These are phyloP conservation scores for Fusarium odoratissimum DNA, from an alignment of 2,329 filamentous ascomycete species.

Conservation along the genomic window DNA sequence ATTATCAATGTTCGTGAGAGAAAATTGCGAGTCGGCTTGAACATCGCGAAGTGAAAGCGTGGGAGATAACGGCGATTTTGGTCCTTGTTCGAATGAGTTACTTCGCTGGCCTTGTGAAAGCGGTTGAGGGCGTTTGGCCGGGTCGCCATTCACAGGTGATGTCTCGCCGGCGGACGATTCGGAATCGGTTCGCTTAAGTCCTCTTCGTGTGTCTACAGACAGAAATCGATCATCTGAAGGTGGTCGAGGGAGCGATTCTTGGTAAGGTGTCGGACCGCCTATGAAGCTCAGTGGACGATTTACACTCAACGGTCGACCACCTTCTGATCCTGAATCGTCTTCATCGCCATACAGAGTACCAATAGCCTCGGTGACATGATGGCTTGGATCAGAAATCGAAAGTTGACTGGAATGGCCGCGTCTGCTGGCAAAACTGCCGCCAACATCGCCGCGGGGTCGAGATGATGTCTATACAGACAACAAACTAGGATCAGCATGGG, in stretches of 20 bases:
- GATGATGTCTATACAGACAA: conserved; percentile 63
- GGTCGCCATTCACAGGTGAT: conserved; percentile 48
- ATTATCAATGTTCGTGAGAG: conserved; percentile 90
- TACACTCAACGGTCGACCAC: conserved; percentile 73
- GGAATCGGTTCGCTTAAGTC: conserved; percentile 59
- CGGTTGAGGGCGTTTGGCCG: conserved; percentile 57
- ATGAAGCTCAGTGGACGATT: conserved; percentile 81
- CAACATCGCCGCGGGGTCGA: conserved; percentile 65
- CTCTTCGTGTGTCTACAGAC: conserved; percentile 53
- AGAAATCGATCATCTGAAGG: conserved; percentile 48
- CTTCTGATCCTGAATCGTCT: conserved; percentile 69
- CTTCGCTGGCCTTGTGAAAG: conserved; percentile 56
- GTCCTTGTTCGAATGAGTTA: conserved; percentile 55
- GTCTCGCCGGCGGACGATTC: conserved; percentile 54
- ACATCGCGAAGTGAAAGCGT: conserved; percentile 65
- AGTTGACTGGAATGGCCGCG: conserved; percentile 69
- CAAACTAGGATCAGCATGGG: conserved; percentile 40
- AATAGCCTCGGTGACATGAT: conserved; percentile 95
- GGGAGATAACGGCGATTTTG: conserved; percentile 62
- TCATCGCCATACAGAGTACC: conserved; percentile 88
- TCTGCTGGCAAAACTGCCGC: conserved; percentile 67
- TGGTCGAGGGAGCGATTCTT: conserved; percentile 59
- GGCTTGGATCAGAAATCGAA: conserved; percentile 85
- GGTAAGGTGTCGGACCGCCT: conserved; percentile 61
- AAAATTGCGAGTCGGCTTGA: conserved; percentile 73